phyloP scores from a whole-genome alignment of 345 rosid genomes.

The Brassica cretica region DNA sequence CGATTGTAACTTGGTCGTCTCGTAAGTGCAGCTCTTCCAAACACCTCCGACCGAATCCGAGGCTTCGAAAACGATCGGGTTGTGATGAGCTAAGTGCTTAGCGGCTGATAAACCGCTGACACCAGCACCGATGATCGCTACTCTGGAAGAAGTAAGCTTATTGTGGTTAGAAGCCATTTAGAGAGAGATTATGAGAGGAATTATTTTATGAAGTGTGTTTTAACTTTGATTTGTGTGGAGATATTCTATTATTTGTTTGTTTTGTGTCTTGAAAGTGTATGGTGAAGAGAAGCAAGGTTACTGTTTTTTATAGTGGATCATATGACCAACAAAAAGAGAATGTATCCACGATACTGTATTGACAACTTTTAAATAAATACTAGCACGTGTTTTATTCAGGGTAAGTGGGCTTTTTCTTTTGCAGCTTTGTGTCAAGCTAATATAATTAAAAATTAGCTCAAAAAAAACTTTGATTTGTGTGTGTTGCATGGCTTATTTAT shows the following conservation, averaged over 20 bases:
- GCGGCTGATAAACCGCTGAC: conserved; percentile 84
- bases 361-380: too few relatives aligned
- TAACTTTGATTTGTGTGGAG: conserved; percentile 14
- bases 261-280: too few relatives aligned
- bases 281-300: too few relatives aligned
- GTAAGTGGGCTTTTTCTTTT: too few relatives aligned
- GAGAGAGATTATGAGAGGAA: background rate
- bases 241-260: too few relatives aligned
- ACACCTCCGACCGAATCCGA: conserved; percentile 78
- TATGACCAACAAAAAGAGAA: too few relatives aligned
- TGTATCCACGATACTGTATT: too few relatives aligned
- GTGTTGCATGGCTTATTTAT: conserved; percentile 18
- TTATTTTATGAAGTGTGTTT: conserved; percentile 12
- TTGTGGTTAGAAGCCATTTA: conserved; percentile 23
- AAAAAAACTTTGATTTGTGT: conserved; percentile 8
- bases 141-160: conserved; percentile 44
- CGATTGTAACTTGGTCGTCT: conserved; percentile 80
- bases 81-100: conserved; percentile 64
- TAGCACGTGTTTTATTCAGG: too few relatives aligned
- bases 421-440: too few relatives aligned
- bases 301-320: too few relatives aligned
- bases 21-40: conserved; percentile 78
- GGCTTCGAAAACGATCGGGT: conserved; percentile 78
- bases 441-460: too few relatives aligned
- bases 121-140: conserved; percentile 82